Conservation (phyloP, 208 protist species). For the Paratrypanosoma confusum region DNA sequence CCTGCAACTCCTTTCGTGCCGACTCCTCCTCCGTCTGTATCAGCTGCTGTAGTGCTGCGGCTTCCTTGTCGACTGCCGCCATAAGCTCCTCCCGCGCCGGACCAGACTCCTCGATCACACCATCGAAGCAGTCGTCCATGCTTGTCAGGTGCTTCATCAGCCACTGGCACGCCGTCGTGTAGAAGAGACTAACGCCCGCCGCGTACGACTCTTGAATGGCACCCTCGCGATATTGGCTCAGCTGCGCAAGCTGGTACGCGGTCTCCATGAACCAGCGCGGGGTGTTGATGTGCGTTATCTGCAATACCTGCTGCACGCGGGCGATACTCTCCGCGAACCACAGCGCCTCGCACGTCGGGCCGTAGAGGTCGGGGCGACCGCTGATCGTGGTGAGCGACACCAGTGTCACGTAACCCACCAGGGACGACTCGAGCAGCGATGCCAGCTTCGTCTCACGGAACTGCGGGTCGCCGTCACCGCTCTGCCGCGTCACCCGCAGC, state of each 20-base stretch:
- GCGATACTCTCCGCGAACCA: conserved; percentile 41
- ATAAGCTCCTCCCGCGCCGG: conserved; percentile 41
- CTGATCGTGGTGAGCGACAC: conserved; percentile 75
- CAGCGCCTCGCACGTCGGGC: conserved; percentile 46
- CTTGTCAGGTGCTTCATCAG: conserved; percentile 42
- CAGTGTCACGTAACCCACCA: conserved; percentile 72
- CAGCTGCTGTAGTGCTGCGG: conserved; percentile 22
- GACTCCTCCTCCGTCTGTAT: conserved; percentile 25
- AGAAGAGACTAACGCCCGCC: conserved; percentile 65
- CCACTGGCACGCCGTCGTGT: conserved; percentile 36
- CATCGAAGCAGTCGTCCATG: conserved; percentile 29
- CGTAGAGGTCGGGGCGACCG: conserved; percentile 54
- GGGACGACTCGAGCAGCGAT: conserved; percentile 54
- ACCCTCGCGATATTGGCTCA: conserved; percentile 34
- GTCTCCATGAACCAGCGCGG: conserved; percentile 75
- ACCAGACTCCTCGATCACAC: conserved; percentile 49
- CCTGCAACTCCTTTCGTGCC: conserved; percentile 20
- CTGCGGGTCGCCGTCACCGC: conserved; percentile 25
- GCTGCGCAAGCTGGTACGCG: conserved; percentile 40
- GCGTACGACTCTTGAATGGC: conserved; percentile 46
- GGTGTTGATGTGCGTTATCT: conserved; percentile 65
- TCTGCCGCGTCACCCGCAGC: conserved; percentile 38
- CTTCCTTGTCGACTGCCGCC: conserved; percentile 26
- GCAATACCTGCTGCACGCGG: conserved; percentile 72
- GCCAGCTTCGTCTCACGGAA: conserved; percentile 65